Evolutionary conservation across 2,329 filamentous ascomycete genomes (phyloP).

Genomic region (Coniochaeta ligniaria): DNA sequence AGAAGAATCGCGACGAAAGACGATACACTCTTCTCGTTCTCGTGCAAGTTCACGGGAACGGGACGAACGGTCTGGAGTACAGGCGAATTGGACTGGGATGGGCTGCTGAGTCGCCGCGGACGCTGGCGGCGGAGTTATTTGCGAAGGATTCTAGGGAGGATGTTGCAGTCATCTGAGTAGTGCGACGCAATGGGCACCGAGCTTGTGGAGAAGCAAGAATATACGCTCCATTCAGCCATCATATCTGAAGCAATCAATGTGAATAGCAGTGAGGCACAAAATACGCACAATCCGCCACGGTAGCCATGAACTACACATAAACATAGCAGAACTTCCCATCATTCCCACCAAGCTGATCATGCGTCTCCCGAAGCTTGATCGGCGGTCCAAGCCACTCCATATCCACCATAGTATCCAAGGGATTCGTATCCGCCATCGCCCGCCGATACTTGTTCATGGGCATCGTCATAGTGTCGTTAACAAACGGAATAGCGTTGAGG

Average conservation of each 20-base stretch:
- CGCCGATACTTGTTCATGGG: conserved; percentile 7
- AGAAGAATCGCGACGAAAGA: background rate
- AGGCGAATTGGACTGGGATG: background rate
- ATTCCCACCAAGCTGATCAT: conserved; percentile 19
- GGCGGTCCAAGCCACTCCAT: conserved; percentile 16
- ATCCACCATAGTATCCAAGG: conserved; percentile 12
- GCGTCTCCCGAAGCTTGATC: conserved; percentile 15
- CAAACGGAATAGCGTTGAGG: conserved; percentile 20
- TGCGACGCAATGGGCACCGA: too few relatives aligned
- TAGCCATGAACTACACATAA: conserved; percentile 17
- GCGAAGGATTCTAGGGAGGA: background rate
- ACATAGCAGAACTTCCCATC: conserved; percentile 19
- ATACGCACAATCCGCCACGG: too few relatives aligned
- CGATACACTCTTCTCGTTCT: background rate
- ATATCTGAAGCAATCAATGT: too few relatives aligned
- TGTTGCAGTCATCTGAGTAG: background rate
- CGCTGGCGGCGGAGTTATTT: background rate
- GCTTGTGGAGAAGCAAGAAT: too few relatives aligned
- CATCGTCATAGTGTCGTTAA: conserved; percentile 14
- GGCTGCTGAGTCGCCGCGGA: background rate
- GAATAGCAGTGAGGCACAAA: too few relatives aligned
- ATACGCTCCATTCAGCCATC: too few relatives aligned
- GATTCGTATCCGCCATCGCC: background rate
- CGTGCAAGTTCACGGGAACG: background rate
- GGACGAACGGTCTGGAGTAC: background rate